Base-by-base conservation (phyloP, 768 basidiomycete species). In the Mycena galopus region DNA sequence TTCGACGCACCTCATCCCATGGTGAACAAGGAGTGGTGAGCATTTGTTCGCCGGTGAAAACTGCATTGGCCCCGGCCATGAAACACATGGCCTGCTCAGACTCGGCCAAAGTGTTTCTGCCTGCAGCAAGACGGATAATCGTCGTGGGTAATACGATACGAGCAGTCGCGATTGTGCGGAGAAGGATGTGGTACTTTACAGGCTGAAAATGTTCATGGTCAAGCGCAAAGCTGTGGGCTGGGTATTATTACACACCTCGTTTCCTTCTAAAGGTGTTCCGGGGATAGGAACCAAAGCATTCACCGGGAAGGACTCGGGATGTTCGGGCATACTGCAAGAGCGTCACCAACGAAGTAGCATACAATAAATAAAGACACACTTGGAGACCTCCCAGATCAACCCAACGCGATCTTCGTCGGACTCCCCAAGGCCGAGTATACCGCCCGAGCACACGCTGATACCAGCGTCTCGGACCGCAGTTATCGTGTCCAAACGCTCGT, bases 21-120 rank as follows among this genome's bases (percentile, higher is more conserved):
- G 96, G 94, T 12, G 94, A 93, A 93, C 96, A 98, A 56, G 97
- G 96, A 17, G 97, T 99, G 16, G 97, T 99, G 75, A 99, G 82
- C 97, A 99, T 99, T 76, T 92, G 88, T 79, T 98, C 97, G 51
- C 97, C 97, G n/a, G 97, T 99, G 81, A 99, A 99, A 72, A 99
- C 93, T 25, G 97, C 97, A 79, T 99, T 99, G 25, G 97, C 97
- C 27, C 97, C 97, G 0, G 97, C 96, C 94, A 99, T 94, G 84
- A 99, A 99, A 79, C 96, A 96, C 93, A 99, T 96, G 9, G 93
- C 96, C 80, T 99, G 97, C 82, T 98, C 94, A 11, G 94, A 87
- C 84, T 99, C 97, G 69, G 87, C 87, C 76, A 98, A 89, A 2
- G 91, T 94, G 80, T 96, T 96, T 77, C 97, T 87, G 66, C 97